These are phyloP conservation scores for Picochlorum sp. DNA, from an alignment of 139 green algal genomes.

Conservation along the genomic window DNA sequence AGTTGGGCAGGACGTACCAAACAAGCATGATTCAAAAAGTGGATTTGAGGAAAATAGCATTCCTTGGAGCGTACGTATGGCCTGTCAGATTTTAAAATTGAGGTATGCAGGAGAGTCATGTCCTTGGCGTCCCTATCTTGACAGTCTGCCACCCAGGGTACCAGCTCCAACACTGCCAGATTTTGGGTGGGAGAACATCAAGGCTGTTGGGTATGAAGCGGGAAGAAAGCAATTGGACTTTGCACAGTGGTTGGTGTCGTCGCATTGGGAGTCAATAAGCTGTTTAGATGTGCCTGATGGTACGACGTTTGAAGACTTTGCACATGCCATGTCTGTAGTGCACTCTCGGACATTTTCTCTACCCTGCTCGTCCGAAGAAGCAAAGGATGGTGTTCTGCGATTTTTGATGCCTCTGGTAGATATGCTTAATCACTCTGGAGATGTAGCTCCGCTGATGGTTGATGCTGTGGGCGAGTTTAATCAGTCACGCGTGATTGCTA, in stretches of 20 bases:
- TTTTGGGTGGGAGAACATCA: not conserved
- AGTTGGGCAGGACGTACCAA: no score
- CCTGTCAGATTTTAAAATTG: not conserved
- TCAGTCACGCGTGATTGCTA: not conserved
- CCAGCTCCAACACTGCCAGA: not conserved
- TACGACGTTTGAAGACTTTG: slow-evolving; percentile 26
- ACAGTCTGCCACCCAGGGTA: not conserved
- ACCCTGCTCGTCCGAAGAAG: slow-evolving; percentile 28
- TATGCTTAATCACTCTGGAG: slow-evolving; percentile 74
- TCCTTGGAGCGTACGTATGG: slow-evolving; percentile 7
- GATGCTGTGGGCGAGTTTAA: not conserved
- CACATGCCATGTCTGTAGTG: slow-evolving; percentile 57
- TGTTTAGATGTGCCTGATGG: not conserved
- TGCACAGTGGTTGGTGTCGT: not conserved
- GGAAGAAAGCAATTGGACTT: not conserved
- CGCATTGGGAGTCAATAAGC: not conserved
- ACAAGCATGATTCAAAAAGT: no score
- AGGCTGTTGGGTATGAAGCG: not conserved
- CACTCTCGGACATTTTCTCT: slow-evolving; percentile 66
- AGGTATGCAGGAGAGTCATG: not conserved
- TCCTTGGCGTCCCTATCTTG: not conserved
- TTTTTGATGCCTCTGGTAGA: slow-evolving; percentile 62
- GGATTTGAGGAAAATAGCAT: not conserved
- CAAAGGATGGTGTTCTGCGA: slow-evolving; percentile 48
- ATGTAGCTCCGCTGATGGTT: slow-evolving; percentile 15